These are phyloP conservation scores for Reticulascus tulasneorum DNA, from an alignment of 2,329 filamentous ascomycete species.

Conservation along the genomic window DNA sequence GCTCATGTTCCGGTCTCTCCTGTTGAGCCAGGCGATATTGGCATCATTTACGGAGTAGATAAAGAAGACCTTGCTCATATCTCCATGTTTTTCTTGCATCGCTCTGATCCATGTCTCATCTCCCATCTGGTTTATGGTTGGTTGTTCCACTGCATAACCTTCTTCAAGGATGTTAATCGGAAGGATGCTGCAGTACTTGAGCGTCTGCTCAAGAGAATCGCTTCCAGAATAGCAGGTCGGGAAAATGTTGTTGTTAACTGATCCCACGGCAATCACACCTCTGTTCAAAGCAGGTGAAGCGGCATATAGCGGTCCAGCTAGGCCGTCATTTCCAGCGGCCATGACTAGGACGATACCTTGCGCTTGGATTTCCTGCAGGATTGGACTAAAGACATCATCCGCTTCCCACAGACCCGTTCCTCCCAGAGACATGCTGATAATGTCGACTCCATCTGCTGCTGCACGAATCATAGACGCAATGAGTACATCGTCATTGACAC, in stretches of 20 bases:
- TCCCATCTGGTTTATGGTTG: no score
- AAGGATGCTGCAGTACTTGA: slow-evolving; percentile 7
- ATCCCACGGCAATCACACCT: slow-evolving; percentile 5
- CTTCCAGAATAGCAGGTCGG: slow-evolving; percentile 5
- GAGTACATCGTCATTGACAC: slow-evolving; percentile 6
- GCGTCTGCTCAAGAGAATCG: slow-evolving; percentile 4
- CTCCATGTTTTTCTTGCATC: no score
- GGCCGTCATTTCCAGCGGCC: slow-evolving; percentile 8
- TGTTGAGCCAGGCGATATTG: no score
- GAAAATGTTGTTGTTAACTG: slow-evolving; percentile 6
- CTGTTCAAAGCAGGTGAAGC: slow-evolving; percentile 4
- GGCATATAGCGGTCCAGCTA: slow-evolving; percentile 6
- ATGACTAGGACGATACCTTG: slow-evolving; percentile 8
- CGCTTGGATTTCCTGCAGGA: slow-evolving; percentile 7
- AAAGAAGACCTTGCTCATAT: no score
- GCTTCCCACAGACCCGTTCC: slow-evolving; percentile 7
- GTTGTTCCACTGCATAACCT: no score
- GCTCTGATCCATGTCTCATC: no score
- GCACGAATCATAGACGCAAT: slow-evolving; percentile 7
- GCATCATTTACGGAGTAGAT: no score
- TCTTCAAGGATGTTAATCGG: no score
- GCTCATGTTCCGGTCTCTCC: no score
- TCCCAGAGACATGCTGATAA: slow-evolving; percentile 11
- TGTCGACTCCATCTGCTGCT: slow-evolving; percentile 6
- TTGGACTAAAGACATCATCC: slow-evolving; percentile 4